Base-by-base conservation (phyloP, 1,284 basidiomycete genomes). In the Tremellales sp. region DNA sequence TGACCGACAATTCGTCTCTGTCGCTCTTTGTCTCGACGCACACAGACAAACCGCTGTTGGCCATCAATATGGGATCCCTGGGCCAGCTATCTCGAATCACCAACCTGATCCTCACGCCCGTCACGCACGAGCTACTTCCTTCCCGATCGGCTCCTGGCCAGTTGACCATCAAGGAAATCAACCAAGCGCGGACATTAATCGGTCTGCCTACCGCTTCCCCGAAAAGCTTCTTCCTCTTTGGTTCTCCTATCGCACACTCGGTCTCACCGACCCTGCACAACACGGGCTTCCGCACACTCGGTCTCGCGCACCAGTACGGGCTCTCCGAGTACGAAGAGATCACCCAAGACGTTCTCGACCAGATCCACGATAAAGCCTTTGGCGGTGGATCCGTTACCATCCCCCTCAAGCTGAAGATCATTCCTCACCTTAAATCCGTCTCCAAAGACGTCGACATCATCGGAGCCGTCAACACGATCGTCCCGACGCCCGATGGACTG, bases 321-420 rank as follows among this genome's bases (percentile, higher is more conserved):
- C 75, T 87, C n/a, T 75, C 87, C 40, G 89, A 97, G 74, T 86
- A 87, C 0, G 64, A 75, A 12, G 71, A 75, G 5, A 78, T 94
- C 1, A 81, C 82, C 43, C 79, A 83, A 7, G 77, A 79, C 41
- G 77, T 95, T 54, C 79, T 79, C 57, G 73, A 77, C 0, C 76
- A 83, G 2, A 75, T 97, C 13, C 70, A 76, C 0, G 75, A 81
- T 7, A 77, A 81, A 0, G 81, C 84, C 45, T 98, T 97, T 71
- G 94, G 94, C 14, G 94, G 94, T 3, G 93, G 93, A 6, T 91
- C 87, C 5, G 91, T 97, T 21, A 99, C 95, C 4, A 94, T 95
- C 54, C 92, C 92, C 3, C 84, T 85, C 76, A 97, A 97, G 73
- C 75, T 93, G 34, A 85, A 89, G 50, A 78, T 95, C 55, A 87